Evolutionary conservation across 2,329 filamentous ascomycete genomes (phyloP).

Genomic region (Immersiporthe knoxdaviesiana): DNA sequence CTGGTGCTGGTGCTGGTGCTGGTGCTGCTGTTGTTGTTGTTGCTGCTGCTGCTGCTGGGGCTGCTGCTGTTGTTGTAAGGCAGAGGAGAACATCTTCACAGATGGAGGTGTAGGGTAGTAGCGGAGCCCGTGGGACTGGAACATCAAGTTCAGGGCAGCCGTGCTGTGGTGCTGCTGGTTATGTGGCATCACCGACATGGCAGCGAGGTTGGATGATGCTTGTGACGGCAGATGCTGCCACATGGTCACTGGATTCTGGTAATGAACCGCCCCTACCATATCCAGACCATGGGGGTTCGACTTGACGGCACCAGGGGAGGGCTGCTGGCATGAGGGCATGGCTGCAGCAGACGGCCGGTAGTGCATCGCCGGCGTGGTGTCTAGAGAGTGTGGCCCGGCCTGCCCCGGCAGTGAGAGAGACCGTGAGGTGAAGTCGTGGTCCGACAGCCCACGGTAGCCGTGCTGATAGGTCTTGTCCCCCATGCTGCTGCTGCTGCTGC

Average conservation of each 20-base stretch:
- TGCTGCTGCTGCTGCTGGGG: background rate
- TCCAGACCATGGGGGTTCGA: slow-evolving; percentile 15
- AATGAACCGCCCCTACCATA: slow-evolving; percentile 20
- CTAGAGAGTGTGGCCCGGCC: slow-evolving; percentile 20
- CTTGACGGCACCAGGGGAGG: slow-evolving; percentile 2
- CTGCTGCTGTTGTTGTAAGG: slow-evolving; percentile 17
- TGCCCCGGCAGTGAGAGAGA: slow-evolving; percentile 18
- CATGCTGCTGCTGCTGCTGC: too few relatives aligned
- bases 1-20: background rate
- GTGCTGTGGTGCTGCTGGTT: slow-evolving; percentile 23
- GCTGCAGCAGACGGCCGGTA: slow-evolving; percentile 10
- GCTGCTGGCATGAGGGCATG: slow-evolving; percentile 2
- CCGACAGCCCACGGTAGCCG: slow-evolving; percentile 21
- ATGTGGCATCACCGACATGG: slow-evolving; percentile 29
- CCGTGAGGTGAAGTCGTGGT: slow-evolving; percentile 20
- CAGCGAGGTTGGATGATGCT: slow-evolving; percentile 7
- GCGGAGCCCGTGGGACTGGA: slow-evolving; percentile 26
- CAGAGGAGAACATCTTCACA: slow-evolving; percentile 26
- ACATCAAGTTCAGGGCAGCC: slow-evolving; percentile 23
- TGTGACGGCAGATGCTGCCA: slow-evolving; percentile 26
- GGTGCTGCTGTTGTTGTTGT: background rate
- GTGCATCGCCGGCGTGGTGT: slow-evolving; percentile 25
- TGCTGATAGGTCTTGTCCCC: slow-evolving; percentile 25
- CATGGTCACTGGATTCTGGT: slow-evolving; percentile 23
- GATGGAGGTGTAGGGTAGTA: slow-evolving; percentile 25